These are phyloP conservation scores for Martensiomyces pterosporus DNA, from an alignment of 192 early-diverging fungal genomes.

Conservation along the genomic window DNA sequence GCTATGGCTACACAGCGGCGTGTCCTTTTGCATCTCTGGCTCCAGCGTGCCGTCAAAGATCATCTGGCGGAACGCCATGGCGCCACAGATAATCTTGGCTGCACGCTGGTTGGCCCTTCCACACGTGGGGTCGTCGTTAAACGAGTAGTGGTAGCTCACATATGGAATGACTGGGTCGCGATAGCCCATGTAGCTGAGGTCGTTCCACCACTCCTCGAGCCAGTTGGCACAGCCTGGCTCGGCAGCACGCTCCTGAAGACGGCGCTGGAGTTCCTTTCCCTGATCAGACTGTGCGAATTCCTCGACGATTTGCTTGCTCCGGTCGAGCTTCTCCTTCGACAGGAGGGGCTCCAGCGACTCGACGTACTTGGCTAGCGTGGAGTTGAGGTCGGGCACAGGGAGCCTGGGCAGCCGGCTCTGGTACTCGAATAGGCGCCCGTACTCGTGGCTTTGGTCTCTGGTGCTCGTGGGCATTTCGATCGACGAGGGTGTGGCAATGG, in stretches of 20 bases:
- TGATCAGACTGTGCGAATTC: slow-evolving; percentile 75
- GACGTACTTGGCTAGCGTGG: slow-evolving; percentile 78
- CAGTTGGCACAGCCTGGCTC: slow-evolving; percentile 74
- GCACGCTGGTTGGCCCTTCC: slow-evolving; percentile 73
- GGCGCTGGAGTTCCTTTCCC: slow-evolving; percentile 76
- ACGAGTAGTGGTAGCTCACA: slow-evolving; percentile 94
- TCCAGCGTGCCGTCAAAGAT: slow-evolving; percentile 71
- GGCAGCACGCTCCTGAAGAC: slow-evolving; percentile 67
- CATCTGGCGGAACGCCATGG: slow-evolving; percentile 75
- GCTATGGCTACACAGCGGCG: slow-evolving; percentile 80
- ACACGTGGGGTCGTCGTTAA: slow-evolving; percentile 79
- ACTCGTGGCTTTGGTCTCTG: slow-evolving; percentile 4
- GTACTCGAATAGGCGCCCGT: slow-evolving; percentile 60
- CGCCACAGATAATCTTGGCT: slow-evolving; percentile 78
- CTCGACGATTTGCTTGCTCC: slow-evolving; percentile 58
- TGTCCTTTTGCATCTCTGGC: slow-evolving; percentile 71
- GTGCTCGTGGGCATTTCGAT: slow-evolving; percentile 11
- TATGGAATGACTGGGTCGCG: slow-evolving; percentile 95
- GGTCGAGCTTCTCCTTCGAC: slow-evolving; percentile 59
- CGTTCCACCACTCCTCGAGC: slow-evolving; percentile 98
- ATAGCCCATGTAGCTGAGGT: slow-evolving; percentile 88
- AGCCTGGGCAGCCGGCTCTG: slow-evolving; percentile 74
- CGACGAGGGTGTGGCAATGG: not conserved
- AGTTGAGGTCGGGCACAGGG: slow-evolving; percentile 78
- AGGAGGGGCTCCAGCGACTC: slow-evolving; percentile 69